A percentile compares a stretch with the other conserved stretches of the same genome.
Conservation (phyloP, 1,284 basidiomycete genomes). For the Austroboletus novae-zelandiae region DNA sequence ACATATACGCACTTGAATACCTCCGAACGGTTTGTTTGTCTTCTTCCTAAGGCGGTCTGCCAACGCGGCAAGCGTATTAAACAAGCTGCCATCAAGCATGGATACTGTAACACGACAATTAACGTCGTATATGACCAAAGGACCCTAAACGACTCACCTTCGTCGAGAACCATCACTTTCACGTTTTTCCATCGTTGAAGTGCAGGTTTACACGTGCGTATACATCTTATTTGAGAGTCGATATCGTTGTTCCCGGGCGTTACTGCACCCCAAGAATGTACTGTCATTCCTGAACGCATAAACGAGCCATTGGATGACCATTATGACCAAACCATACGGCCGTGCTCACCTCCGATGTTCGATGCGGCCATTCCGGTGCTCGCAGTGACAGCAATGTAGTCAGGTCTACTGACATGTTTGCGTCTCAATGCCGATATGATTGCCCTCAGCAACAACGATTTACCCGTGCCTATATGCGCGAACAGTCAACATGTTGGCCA, state of each 20-base stretch:
- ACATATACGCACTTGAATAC: slow-evolving; percentile 61
- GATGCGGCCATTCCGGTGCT: slow-evolving; percentile 71
- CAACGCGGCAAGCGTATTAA: slow-evolving; percentile 62
- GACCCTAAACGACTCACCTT: slow-evolving; percentile 45
- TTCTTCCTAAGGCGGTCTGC: slow-evolving; percentile 52
- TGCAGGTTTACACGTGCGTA: slow-evolving; percentile 56
- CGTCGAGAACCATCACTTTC: slow-evolving; percentile 80
- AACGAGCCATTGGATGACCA: no score
- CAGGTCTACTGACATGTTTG: slow-evolving; percentile 55
- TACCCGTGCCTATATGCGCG: slow-evolving; percentile 62
- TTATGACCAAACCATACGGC: neutral
- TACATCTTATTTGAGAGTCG: slow-evolving; percentile 51
- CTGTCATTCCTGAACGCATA: slow-evolving; percentile 45
- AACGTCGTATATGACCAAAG: no score
- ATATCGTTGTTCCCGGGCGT: slow-evolving; percentile 63
- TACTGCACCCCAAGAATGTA: slow-evolving; percentile 82
- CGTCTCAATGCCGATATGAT: slow-evolving; percentile 69
- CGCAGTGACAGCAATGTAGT: slow-evolving; percentile 75
- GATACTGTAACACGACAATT: slow-evolving; percentile 51
- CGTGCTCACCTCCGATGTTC: slow-evolving; percentile 68
- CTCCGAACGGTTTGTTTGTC: slow-evolving; percentile 69
- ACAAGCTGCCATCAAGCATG: slow-evolving; percentile 79
- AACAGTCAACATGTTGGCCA: neutral
- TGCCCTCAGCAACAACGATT: slow-evolving; percentile 74
- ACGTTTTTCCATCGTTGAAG: slow-evolving; percentile 59